Conservation (phyloP, 2,329 filamentous ascomycete genomes). For the Drechslera avenae region DNA sequence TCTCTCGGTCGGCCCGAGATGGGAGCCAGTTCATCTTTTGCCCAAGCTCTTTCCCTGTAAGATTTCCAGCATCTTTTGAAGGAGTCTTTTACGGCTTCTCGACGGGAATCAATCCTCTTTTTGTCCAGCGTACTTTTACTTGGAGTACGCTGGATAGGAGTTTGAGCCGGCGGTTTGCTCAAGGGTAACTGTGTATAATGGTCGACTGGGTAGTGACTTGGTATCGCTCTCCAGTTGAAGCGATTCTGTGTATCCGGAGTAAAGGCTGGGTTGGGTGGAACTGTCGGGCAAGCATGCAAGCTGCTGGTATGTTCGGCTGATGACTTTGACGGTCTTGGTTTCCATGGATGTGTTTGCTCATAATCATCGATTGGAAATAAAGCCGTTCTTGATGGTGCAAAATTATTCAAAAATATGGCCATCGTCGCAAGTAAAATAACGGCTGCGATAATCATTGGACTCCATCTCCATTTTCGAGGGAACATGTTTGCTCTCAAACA, state of each 20-base stretch:
- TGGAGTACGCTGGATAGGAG: neutral
- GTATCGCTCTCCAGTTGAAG: slow-evolving; percentile 23
- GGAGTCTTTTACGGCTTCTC: slow-evolving; percentile 37
- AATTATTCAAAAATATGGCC: slow-evolving; percentile 12
- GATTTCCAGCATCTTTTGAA: slow-evolving; percentile 51
- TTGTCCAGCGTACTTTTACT: too few species aligned
- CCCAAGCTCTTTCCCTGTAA: slow-evolving; percentile 58
- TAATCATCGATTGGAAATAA: slow-evolving; percentile 8
- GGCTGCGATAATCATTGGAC: slow-evolving; percentile 8
- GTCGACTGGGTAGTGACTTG: slow-evolving; percentile 13
- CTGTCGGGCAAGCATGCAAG: slow-evolving; percentile 18
- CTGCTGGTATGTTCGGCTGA: neutral
- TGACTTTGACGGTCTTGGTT: too few species aligned
- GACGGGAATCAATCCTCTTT: neutral
- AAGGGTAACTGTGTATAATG: slow-evolving; percentile 13
- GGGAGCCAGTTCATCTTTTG: slow-evolving; percentile 54
- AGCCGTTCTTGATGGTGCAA: slow-evolving; percentile 2
- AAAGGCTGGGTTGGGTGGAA: slow-evolving; percentile 13
- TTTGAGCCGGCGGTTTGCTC: neutral
- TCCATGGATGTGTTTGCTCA: neutral
- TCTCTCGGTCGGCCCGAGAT: slow-evolving; percentile 46
- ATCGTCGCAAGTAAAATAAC: slow-evolving; percentile 15
- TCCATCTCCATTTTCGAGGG: slow-evolving; percentile 19
- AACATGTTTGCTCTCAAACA: slow-evolving; percentile 16
- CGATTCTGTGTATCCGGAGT: slow-evolving; percentile 17